Conservation (phyloP, 305 asterid genomes). For the Galium porrigens region DNA sequence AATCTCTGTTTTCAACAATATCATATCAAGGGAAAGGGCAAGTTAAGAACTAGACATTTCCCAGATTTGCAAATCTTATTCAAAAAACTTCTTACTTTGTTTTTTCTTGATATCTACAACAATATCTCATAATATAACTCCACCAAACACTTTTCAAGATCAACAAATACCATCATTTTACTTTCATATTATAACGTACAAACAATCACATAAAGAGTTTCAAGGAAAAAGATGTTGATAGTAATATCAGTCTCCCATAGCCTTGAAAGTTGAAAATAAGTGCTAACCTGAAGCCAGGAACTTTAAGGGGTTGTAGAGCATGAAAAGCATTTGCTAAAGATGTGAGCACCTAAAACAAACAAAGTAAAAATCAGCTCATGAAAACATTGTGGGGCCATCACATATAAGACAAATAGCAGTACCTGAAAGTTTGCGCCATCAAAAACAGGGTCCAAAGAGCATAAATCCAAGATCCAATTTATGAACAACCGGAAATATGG, state of each 20-base stretch:
- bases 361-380: neutral
- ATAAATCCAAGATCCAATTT: conserved; percentile 77
- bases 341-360: conserved; percentile 53
- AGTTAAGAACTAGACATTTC: neutral
- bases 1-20: neutral
- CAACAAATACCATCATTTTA: neutral
- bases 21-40: no score
- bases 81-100: no score
- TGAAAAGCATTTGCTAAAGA: conserved; percentile 83
- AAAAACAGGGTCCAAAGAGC: conserved; percentile 73
- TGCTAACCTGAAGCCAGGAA: conserved; percentile 86
- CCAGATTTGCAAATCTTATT: no score
- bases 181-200: neutral
- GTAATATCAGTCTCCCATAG: neutral
- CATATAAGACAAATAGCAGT: conserved; percentile 7
- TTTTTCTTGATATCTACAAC: no score
- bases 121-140: no score
- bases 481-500: conserved; percentile 86
- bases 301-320: conserved; percentile 87
- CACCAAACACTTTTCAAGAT: neutral
- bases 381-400: conserved; percentile 2
- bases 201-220: neutral
- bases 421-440: conserved; percentile 97
- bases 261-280: neutral
- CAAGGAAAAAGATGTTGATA: no score